A percentile compares a stretch with the other conserved stretches of the same genome.
phyloP scores from a whole-genome alignment of 352 stramenopile genomes.

The Phytophthora colocasiae region DNA sequence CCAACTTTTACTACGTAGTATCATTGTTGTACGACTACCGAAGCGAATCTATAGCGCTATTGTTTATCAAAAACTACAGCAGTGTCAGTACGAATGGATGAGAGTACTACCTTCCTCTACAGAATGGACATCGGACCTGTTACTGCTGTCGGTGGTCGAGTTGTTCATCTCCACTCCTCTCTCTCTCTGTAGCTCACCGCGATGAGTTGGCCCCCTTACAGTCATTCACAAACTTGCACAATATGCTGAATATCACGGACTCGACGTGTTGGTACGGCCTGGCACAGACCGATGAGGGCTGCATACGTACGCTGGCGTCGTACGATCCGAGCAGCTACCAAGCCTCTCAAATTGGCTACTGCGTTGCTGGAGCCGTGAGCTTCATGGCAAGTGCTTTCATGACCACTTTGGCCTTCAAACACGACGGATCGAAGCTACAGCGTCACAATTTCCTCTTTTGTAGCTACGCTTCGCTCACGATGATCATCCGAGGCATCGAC shows the following conservation, averaged over 20 bases:
- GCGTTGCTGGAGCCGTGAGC: constrained; percentile 8
- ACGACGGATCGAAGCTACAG: constrained; percentile 36
- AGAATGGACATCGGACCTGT: constrained; percentile 14
- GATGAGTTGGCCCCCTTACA: neutral
- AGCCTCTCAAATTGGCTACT: constrained; percentile 19
- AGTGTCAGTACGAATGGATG: constrained; percentile 9
- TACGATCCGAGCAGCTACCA: constrained; percentile 29
- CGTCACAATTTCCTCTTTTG: constrained; percentile 34
- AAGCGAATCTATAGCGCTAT: constrained; percentile 8
- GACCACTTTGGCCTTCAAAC: constrained; percentile 24
- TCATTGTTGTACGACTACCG: neutral
- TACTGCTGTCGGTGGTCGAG: constrained; percentile 14
- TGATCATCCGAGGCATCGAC: constrained; percentile 30
- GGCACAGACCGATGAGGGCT: constrained; percentile 22
- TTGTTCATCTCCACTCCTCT: neutral
- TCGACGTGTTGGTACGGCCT: constrained; percentile 33
- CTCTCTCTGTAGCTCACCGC: neutral
- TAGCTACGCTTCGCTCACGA: constrained; percentile 26
- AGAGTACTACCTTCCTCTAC: constrained; percentile 23
- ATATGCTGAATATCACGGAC: constrained; percentile 44
- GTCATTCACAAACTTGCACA: constrained; percentile 19
- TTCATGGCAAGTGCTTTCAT: constrained; percentile 19
- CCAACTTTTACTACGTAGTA: too few species aligned
- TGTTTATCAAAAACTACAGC: too few species aligned
- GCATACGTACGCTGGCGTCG: constrained; percentile 27